phyloP scores from a whole-genome alignment of 495 filamentous ascomycete genomes.

The Cercophora sp. region DNA sequence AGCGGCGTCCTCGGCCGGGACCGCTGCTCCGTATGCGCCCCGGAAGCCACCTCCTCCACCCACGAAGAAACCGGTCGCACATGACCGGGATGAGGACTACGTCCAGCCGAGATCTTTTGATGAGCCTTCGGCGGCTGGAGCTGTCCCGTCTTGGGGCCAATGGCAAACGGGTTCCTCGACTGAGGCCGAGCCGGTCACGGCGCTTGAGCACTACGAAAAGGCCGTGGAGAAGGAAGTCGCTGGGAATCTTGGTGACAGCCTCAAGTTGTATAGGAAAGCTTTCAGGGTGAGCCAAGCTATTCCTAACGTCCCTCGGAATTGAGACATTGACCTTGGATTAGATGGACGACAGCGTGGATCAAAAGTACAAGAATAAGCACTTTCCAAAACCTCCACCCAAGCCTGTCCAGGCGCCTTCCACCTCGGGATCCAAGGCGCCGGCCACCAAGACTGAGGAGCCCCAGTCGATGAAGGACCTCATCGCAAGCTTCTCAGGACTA shows the following conservation, averaged over 20 bases:
- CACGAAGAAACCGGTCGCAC: conserved; percentile 9
- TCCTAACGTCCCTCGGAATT: no score
- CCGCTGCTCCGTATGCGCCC: neutral
- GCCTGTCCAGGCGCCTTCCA: no score
- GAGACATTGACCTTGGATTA: no score
- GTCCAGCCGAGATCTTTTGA: conserved; percentile 36
- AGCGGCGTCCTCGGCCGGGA: conserved; percentile 1
- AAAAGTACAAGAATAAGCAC: conserved; percentile 84
- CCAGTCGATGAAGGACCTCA: conserved; percentile 60
- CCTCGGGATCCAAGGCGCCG: no score
- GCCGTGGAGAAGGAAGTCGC: conserved; percentile 84
- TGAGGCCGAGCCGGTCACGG: conserved; percentile 61
- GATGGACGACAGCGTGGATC: conserved; percentile 81
- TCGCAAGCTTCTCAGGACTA: conserved; percentile 66
- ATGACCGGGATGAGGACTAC: conserved; percentile 35
- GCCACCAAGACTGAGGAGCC: conserved; percentile 14
- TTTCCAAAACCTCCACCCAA: conserved; percentile 58
- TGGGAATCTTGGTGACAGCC: conserved; percentile 83
- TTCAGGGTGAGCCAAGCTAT: conserved; percentile 77
- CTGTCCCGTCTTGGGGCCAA: neutral
- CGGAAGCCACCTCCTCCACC: conserved; percentile 16
- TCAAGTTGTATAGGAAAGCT: conserved; percentile 84
- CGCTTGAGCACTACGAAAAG: conserved; percentile 88
- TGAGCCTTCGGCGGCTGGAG: conserved; percentile 19
- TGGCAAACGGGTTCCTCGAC: neutral